These are phyloP conservation scores for Novymonas esmeraldas DNA, from an alignment of 208 protist genomes.

Conservation along the genomic window DNA sequence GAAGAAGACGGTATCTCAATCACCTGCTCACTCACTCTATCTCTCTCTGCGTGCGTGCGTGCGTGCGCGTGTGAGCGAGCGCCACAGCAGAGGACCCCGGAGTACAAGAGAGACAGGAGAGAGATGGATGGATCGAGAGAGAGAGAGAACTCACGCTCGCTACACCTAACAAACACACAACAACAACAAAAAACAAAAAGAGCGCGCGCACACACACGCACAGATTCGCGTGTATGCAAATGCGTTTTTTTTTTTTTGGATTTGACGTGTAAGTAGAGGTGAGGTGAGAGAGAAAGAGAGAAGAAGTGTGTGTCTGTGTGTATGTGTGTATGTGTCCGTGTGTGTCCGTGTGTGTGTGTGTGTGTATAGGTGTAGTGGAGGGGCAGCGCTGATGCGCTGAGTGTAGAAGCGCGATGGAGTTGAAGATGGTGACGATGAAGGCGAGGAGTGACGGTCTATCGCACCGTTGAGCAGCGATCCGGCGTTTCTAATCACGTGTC, in stretches of 20 bases:
- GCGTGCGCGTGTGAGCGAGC: too few relatives aligned
- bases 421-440: constrained; percentile 7
- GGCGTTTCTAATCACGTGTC: too few relatives aligned
- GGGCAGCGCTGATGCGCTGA: background rate
- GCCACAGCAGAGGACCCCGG: too few relatives aligned
- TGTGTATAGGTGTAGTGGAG: background rate
- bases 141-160: background rate
- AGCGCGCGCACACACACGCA: background rate
- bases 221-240: background rate
- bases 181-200: background rate
- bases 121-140: constrained; percentile 4
- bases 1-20: too few relatives aligned
- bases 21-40: too few relatives aligned
- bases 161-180: background rate
- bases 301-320: background rate
- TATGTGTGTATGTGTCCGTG: background rate
- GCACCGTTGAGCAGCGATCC: too few relatives aligned
- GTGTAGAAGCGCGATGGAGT: background rate
- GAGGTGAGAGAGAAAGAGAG: background rate
- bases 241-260: too few relatives aligned
- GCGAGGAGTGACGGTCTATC: too few relatives aligned
- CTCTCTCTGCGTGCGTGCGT: too few relatives aligned
- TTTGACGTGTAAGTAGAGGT: too few relatives aligned
- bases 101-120: too few relatives aligned
- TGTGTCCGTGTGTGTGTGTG: background rate